A percentile compares a stretch with the other conserved stretches of the same genome.
Evolutionary conservation across 2,329 filamentous ascomycete genomes (phyloP).

Genomic region (Verticillium tricorpus): DNA sequence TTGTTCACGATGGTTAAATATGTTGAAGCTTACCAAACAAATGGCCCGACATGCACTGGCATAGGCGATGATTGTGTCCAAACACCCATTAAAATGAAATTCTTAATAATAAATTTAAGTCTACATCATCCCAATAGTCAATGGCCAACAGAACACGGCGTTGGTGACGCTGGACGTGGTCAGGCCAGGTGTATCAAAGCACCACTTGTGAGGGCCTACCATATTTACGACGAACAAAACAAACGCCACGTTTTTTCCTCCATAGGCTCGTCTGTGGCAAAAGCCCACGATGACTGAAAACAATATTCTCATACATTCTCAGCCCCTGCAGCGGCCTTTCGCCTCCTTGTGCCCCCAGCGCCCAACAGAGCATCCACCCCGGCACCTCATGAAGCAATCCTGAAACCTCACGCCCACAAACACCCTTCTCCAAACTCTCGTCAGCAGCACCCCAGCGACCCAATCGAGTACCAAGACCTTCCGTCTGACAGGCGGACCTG

Average conservation of each 20-base stretch:
- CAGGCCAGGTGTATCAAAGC: background rate
- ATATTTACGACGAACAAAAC: background rate
- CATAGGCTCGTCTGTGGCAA: background rate
- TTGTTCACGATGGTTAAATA: too few species aligned
- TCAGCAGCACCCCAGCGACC: background rate
- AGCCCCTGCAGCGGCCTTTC: background rate
- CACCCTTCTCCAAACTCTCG: background rate
- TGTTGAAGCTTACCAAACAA: too few species aligned
- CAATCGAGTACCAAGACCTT: background rate
- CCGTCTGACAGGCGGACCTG: constrained; percentile 1
- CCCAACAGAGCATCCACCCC: constrained; percentile 4
- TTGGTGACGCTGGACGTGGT: background rate
- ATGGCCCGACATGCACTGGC: too few species aligned
- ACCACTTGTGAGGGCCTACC: background rate
- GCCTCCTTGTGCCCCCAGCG: background rate
- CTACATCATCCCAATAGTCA: background rate
- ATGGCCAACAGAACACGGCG: background rate
- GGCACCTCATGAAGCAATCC: constrained; percentile 32
- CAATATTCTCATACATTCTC: background rate
- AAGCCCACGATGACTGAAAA: background rate
- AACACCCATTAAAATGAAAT: too few species aligned
- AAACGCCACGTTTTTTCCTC: background rate
- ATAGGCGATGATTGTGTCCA: too few species aligned
- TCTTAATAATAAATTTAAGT: too few species aligned
- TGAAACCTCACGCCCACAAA: constrained; percentile 28